phyloP scores from a whole-genome alignment of 1,284 basidiomycete genomes.

The Phellopilus nigrolimitatus region DNA sequence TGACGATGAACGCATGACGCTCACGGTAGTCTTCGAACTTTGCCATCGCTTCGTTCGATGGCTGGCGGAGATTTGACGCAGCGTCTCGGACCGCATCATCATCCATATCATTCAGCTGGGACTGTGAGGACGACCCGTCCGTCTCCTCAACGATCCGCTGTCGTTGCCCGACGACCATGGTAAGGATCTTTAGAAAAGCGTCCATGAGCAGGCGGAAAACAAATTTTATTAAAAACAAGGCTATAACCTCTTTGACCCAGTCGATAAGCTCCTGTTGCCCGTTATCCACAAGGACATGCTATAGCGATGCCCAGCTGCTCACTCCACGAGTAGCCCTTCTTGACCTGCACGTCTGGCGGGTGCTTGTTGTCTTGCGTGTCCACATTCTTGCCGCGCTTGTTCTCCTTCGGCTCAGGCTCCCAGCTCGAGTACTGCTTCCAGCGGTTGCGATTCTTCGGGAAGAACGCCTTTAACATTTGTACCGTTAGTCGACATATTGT shows the following conservation, averaged over 20 bases:
- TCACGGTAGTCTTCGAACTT: constrained; percentile 77
- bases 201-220: constrained; percentile 4
- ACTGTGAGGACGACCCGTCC: constrained; percentile 44
- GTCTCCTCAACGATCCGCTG: constrained; percentile 67
- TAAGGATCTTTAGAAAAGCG: constrained; percentile 50
- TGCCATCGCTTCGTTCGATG: constrained; percentile 64
- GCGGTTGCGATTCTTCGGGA: constrained; percentile 79
- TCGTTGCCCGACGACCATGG: constrained; percentile 60
- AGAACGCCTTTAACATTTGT: constrained; percentile 62
- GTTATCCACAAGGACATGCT: constrained; percentile 64
- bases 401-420: constrained; percentile 60
- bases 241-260: constrained; percentile 74
- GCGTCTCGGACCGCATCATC: constrained; percentile 40
- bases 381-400: constrained; percentile 32
- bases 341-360: constrained; percentile 72
- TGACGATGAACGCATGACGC: constrained; percentile 27
- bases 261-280: constrained; percentile 62
- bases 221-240: neutral
- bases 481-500: constrained; percentile 21
- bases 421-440: constrained; percentile 85
- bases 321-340: constrained; percentile 86
- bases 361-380: constrained; percentile 42
- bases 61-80: constrained; percentile 36
- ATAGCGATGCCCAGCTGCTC: constrained; percentile 87
- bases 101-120: constrained; percentile 37